Conservation (phyloP, 2,329 filamentous ascomycete species). For the Dactylellina cionopaga region DNA sequence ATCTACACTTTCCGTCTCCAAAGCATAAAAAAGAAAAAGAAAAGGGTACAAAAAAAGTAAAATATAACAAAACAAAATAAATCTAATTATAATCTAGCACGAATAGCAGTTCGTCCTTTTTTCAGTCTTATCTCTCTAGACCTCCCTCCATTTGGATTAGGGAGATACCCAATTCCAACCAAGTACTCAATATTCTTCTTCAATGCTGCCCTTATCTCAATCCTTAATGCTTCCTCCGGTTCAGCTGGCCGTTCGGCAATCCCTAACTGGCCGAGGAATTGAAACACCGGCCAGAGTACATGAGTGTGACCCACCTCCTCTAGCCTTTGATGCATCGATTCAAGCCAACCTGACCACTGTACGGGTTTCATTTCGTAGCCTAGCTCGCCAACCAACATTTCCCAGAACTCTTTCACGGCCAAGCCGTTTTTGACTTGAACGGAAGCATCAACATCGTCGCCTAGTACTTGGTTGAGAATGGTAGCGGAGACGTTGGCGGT, state of each 20-base stretch:
- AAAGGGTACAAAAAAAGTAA: background rate
- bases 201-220: constrained; percentile 1
- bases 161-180: constrained; percentile 13
- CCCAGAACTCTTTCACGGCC: constrained; percentile 17
- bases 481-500: constrained; percentile 7
- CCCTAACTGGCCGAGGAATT: constrained; percentile 11
- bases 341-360: constrained; percentile 11
- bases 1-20: too few relatives aligned
- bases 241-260: background rate
- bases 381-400: constrained; percentile 6
- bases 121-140: constrained; percentile 3
- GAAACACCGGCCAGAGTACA: constrained; percentile 17
- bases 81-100: constrained; percentile 11
- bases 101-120: constrained; percentile 12
- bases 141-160: constrained; percentile 2
- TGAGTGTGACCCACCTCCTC: background rate
- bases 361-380: constrained; percentile 7
- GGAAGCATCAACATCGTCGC: background rate
- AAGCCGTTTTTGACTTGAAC: constrained; percentile 5
- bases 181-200: constrained; percentile 23
- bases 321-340: constrained; percentile 1
- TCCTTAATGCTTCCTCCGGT: background rate
- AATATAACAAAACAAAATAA: background rate
- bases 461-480: constrained; percentile 10
- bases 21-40: background rate